These are phyloP conservation scores for Kurtzmaniella fragi DNA, from an alignment of 805 yeast species.

Conservation along the genomic window DNA sequence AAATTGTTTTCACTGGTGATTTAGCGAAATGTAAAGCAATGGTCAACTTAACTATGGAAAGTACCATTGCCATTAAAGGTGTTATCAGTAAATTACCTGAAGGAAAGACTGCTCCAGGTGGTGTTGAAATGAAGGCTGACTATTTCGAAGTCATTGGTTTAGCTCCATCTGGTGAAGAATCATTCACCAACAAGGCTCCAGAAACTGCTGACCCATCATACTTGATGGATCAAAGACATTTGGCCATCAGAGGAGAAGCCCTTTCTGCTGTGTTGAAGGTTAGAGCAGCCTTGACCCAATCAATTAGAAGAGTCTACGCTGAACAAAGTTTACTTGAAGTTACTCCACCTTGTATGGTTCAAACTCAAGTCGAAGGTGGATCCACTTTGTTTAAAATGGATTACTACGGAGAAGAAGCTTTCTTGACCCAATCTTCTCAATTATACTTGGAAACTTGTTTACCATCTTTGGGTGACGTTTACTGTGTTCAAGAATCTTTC, in stretches of 20 bases:
- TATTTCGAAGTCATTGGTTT: slow-evolving; percentile 84
- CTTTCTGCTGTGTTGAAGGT: slow-evolving; percentile 91
- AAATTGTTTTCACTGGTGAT: slow-evolving; percentile 84
- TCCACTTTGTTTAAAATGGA: slow-evolving; percentile 88
- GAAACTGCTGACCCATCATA: slow-evolving; percentile 93
- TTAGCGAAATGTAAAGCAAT: slow-evolving; percentile 89
- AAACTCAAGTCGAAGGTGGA: slow-evolving; percentile 99
- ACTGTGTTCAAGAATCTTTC: slow-evolving; percentile 96
- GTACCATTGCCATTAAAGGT: slow-evolving; percentile 80
- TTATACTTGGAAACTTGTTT: slow-evolving; percentile 93
- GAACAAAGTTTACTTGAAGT: slow-evolving; percentile 83
- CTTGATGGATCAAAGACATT: slow-evolving; percentile 90
- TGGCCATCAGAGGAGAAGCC: slow-evolving; percentile 95
- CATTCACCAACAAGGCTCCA: slow-evolving; percentile 90
- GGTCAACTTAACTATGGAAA: slow-evolving; percentile 78
- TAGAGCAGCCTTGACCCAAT: slow-evolving; percentile 70
- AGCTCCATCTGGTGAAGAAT: slow-evolving; percentile 95
- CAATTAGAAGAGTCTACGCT: slow-evolving; percentile 70
- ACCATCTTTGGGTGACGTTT: slow-evolving; percentile 95
- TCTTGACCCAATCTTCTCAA: slow-evolving; percentile 94
- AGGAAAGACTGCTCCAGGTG: slow-evolving; percentile 97
- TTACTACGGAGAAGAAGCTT: slow-evolving; percentile 97
- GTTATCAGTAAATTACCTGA: slow-evolving; percentile 80
- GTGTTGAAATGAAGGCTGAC: slow-evolving; percentile 89
- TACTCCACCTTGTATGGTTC: slow-evolving; percentile 99